Base-by-base conservation (phyloP, 1,284 basidiomycete genomes). In the Ganoderma meredithae region DNA sequence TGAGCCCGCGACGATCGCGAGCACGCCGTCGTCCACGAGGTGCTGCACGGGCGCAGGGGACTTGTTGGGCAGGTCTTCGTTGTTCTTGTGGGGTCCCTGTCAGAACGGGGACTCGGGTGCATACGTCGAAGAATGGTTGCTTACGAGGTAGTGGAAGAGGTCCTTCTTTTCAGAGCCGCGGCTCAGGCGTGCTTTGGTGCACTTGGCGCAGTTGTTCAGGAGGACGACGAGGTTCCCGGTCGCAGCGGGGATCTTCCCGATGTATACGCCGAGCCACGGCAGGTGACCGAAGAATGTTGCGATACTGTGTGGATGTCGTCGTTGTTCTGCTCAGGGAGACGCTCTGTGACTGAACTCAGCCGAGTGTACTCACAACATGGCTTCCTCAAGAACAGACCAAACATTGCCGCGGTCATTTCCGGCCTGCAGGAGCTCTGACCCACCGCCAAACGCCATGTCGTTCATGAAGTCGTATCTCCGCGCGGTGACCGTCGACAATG, bases 1-100 rank as follows among this genome's bases (percentile, higher is more conserved):
- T 2, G 80, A 76, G 15, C 80, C 80, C 0, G 76, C 76, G 39
- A 76, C 62, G 43, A 76, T 67, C 5, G 72, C 72, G 17, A 75
- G 56, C 0, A 60, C 13, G 6, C 71, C 72, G n/a, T 76, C 72
- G 22, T 68, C 61, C 33, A 72, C 36, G 33, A 75, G 63, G 10
- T 64, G 62, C n/a, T 47, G n/a, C 15, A 68, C n/a, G 1, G 71
- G 59, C 1, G 73, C 69, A 10, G 67, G 41, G 9, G 55, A 22
- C 41, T 56, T 63, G 15, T 69, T 66, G 1, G 67, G 69, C 10
- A 65, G 66, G 58, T 73, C 74, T 55, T 76, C 74, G 25, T 73
- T 63, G 63, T 65, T 76, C 74, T 76, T 31, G 1, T 31, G 2
- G 27, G 27, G 27, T 31, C 3, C 27, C 27, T 31, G 36, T 36